Base-by-base conservation (phyloP, 2,329 filamentous ascomycete genomes). In the Ceratocystis alfenasii region DNA sequence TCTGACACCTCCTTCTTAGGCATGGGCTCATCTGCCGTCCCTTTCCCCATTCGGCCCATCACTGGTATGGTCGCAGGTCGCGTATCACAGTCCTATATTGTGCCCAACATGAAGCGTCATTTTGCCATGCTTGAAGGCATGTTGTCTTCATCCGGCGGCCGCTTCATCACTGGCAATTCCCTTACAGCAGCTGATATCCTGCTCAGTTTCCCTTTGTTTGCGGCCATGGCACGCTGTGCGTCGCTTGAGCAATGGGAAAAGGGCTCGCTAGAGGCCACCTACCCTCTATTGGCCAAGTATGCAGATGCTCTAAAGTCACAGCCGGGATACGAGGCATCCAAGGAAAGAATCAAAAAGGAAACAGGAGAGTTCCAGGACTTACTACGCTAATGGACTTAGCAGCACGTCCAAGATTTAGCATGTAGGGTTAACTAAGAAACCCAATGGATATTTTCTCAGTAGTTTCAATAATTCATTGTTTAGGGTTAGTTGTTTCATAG, bases 161-260 rank as follows among this genome's bases (percentile, higher is more conserved):
- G 71, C 59, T 84, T 80, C 71, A 73, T 84, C 30, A 83, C 81
- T 69, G 79, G 81, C 28, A 70, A 74, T 22, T 70, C 74, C 53
- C 75, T 83, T 63, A 80, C 80, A 1, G 78, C 80, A 0, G 81
- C 80, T 5, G 81, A 83, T 68, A 78, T 83, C 66, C 72, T 83
- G 64, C 73, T 83, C 70, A 81, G 79, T 72, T 83, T 80, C 73
- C 77, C 77, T 15, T 73, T 83, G 65, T 76, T 83, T 62, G 76
- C 76, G 8, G 75, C 75, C 45, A 75, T 68, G 60, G 66, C 66
- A 28, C 64, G 66, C 22, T 65, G 60, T 45, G 66, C 30, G 7
- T 62, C 45, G n/a, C 22, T 68, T 12, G 25, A 1, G 20, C 5
- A 45, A 44, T 68, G 66, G 66, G 63, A 63, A 10, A 64, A 68